Conservation (phyloP, 2,329 filamentous ascomycete species). For the Hyphodiscus sp. region DNA sequence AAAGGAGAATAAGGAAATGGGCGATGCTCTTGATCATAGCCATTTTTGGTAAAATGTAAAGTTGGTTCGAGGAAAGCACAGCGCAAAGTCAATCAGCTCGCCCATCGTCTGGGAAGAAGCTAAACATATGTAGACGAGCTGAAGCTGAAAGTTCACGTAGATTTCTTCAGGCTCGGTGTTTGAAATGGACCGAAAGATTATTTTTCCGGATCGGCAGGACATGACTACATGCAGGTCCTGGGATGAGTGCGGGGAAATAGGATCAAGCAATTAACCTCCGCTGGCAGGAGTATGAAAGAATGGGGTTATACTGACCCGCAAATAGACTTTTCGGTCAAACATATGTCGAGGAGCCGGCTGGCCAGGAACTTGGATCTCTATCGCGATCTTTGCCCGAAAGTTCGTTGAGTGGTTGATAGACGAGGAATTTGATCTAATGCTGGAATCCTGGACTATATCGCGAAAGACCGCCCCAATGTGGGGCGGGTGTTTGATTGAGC, state of each 20-base stretch:
- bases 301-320: background rate
- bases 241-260: conserved; percentile 1
- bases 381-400: background rate
- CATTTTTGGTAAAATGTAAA: background rate
- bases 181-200: conserved; percentile 2
- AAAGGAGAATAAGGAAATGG: background rate
- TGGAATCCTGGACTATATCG: too few species aligned
- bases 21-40: background rate
- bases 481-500: background rate
- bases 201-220: conserved; percentile 7
- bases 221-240: conserved; percentile 3
- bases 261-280: background rate
- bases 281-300: background rate
- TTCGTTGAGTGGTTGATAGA: background rate
- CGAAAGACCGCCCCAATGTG: too few species aligned
- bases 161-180: background rate
- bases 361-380: background rate
- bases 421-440: background rate
- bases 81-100: background rate
- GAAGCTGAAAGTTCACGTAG: background rate
- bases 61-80: conserved; percentile 1
- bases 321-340: background rate
- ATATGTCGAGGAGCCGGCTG: background rate
- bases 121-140: background rate
- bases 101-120: background rate